phyloP scores from a whole-genome alignment of 441 rosid species.

The Euphorbia schlechtendalii region DNA sequence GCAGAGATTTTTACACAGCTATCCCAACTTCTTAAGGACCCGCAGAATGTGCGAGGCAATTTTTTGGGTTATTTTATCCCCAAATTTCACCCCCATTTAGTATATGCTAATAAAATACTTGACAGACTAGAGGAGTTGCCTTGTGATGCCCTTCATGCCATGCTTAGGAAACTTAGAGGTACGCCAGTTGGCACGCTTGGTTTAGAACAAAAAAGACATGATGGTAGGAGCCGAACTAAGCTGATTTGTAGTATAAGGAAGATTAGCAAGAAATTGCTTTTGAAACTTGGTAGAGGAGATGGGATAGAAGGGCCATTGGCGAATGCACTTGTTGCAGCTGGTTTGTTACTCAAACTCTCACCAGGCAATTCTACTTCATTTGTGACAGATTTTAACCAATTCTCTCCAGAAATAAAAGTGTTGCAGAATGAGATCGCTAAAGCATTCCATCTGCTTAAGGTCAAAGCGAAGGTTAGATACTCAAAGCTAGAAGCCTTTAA shows the following conservation, averaged over 20 bases:
- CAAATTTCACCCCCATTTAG: slow-evolving; percentile 30
- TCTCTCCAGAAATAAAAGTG: slow-evolving; percentile 41
- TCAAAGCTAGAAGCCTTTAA: slow-evolving; percentile 49
- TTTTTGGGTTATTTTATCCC: slow-evolving; percentile 24
- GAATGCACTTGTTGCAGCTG: slow-evolving; percentile 63
- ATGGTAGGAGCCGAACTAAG: slow-evolving; percentile 29
- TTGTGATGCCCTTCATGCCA: slow-evolving; percentile 45
- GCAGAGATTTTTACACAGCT: slow-evolving; percentile 30
- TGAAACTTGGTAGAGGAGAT: slow-evolving; percentile 35
- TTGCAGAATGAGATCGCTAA: slow-evolving; percentile 70
- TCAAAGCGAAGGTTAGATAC: slow-evolving; percentile 35
- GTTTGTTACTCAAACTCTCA: slow-evolving; percentile 45
- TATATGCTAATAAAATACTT: slow-evolving; percentile 39
- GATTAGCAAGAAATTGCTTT: slow-evolving; percentile 47
- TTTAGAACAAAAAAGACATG: slow-evolving; percentile 24
- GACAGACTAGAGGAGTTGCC: slow-evolving; percentile 52
- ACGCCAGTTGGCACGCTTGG: slow-evolving; percentile 31
- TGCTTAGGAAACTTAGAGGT: slow-evolving; percentile 62
- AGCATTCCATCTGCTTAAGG: slow-evolving; percentile 49
- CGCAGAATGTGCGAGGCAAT: slow-evolving; percentile 39
- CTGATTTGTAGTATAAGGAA: slow-evolving; percentile 41
- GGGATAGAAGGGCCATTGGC: slow-evolving; percentile 53
- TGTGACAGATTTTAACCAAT: slow-evolving; percentile 31
- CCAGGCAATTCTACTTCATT: slow-evolving; percentile 29
- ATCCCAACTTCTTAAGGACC: slow-evolving; percentile 44